Evolutionary conservation across 352 stramenopile genomes (phyloP), one percentile per base, ranked within the genome.

Genomic region (Phytophthora pini): DNA sequence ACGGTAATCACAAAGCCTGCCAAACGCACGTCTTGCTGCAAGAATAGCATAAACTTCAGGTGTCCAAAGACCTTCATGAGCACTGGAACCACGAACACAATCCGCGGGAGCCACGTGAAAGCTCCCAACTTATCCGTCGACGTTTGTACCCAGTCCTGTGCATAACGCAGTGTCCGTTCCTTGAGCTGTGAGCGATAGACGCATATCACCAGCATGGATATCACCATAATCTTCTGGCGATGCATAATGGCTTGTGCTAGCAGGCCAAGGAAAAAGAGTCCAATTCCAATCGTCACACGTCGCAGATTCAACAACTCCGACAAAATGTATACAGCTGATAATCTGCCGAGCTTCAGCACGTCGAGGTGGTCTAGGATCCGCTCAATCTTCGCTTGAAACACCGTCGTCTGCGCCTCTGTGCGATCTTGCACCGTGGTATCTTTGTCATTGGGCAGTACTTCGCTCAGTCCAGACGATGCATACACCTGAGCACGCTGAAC

Each of bases 1-100:
- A 87, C 65, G 11, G 66, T 7, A 5, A 76, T 50, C 12, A 93
- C 82, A 1, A 79, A 39, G 3, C 73, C 49, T 2, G 38, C 61
- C 12, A 92, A 73, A 44, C 46, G 50, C 2, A 68, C 20, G 57
- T 91, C 83, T 61, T 84, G 70, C 41, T 87, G 82, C 20, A 93
- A 62, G 62, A 92, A 91, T 24, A 89, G 36, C 68, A 90, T 81
- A 67, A 92, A 93, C 56, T 89, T 89, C 20, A 90, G 56, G 15
- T 89, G 79, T 7, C 82, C 85, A 48, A 93, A 72, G 11, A 89
- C 74, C 34, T 91, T 93, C 68, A 93, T 80, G 26, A 78, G 56
- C 24, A 93, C 74, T 8, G 85, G 82, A 41, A 93, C 67, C 13
- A 76, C 56, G 17, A 78, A 70, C 22, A 84, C 34, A 29, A 92